Conservation (phyloP, 2,329 filamentous ascomycete genomes). For the Cladosporium sp. region DNA sequence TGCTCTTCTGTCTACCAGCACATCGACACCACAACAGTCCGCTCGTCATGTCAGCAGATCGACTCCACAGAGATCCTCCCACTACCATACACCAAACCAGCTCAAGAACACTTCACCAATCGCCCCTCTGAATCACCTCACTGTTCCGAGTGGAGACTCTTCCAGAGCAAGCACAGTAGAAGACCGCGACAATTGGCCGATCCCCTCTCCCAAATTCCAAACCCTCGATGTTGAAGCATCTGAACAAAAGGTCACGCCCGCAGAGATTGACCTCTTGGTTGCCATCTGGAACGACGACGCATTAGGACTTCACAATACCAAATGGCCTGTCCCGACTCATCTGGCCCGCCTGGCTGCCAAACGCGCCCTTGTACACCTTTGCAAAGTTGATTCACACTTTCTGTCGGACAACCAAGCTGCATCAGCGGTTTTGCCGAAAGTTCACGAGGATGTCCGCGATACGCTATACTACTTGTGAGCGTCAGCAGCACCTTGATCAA, state of each 20-base stretch:
- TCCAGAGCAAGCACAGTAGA: too few species aligned
- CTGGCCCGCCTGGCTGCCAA: slow-evolving; percentile 13
- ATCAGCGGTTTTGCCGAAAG: neutral
- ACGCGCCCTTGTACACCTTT: slow-evolving; percentile 13
- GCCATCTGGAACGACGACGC: slow-evolving; percentile 8
- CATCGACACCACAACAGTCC: too few species aligned
- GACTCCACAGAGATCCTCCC: too few species aligned
- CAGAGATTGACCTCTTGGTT: slow-evolving; percentile 13
- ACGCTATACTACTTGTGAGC: slow-evolving; percentile 6
- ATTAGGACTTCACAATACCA: slow-evolving; percentile 12
- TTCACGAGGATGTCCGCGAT: slow-evolving; percentile 2
- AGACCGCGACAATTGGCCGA: too few species aligned
- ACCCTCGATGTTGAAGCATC: too few species aligned
- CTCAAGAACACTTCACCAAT: too few species aligned
- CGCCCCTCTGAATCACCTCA: too few species aligned
- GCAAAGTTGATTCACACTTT: neutral
- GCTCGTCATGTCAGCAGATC: too few species aligned
- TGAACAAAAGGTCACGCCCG: neutral
- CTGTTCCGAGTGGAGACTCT: too few species aligned
- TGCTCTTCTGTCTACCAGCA: too few species aligned
- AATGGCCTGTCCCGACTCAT: slow-evolving; percentile 15
- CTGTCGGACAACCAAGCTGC: neutral
- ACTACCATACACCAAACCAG: too few species aligned
- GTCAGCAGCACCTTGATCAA: neutral
- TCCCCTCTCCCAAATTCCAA: too few species aligned